phyloP scores from a whole-genome alignment of 1,139 yeast species.

The Zygosaccharomyces sapae region DNA sequence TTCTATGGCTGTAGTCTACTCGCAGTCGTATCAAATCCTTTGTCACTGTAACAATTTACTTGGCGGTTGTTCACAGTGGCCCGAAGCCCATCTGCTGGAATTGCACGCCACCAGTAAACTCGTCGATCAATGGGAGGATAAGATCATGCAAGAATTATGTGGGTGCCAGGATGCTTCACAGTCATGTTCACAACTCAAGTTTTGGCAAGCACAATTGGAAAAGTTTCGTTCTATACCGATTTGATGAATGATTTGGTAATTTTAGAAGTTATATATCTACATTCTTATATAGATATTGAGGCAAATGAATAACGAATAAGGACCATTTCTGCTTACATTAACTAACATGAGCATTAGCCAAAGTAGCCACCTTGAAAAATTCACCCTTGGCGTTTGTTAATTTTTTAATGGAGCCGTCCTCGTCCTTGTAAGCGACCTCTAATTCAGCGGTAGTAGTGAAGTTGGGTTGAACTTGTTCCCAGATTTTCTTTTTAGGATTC shows the following conservation, averaged over 20 bases:
- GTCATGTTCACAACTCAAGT: conserved; percentile 25
- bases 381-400: conserved; percentile 77
- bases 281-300: neutral
- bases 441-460: conserved; percentile 74
- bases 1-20: conserved; percentile 16
- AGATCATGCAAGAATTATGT: conserved; percentile 22
- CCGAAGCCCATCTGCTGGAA: conserved; percentile 10
- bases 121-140: conserved; percentile 26
- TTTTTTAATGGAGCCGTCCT: conserved; percentile 57
- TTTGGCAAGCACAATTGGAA: conserved; percentile 27
- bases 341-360: conserved; percentile 53
- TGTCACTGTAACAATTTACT: conserved; percentile 24
- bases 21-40: conserved; percentile 15
- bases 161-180: conserved; percentile 22
- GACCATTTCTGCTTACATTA: neutral
- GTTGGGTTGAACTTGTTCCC: conserved; percentile 91
- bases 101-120: conserved; percentile 21
- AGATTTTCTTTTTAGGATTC: conserved; percentile 97
- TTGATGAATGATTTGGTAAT: neutral
- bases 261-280: neutral
- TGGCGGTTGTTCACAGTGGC: conserved; percentile 5
- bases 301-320: conserved; percentile 48
- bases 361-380: conserved; percentile 60
- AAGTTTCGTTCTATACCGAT: conserved; percentile 4
- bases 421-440: conserved; percentile 73